Evolutionary conservation across 2,329 filamentous ascomycete genomes (phyloP), one percentile per base, ranked within the genome.

Genomic region (Dendryphion nanum): DNA sequence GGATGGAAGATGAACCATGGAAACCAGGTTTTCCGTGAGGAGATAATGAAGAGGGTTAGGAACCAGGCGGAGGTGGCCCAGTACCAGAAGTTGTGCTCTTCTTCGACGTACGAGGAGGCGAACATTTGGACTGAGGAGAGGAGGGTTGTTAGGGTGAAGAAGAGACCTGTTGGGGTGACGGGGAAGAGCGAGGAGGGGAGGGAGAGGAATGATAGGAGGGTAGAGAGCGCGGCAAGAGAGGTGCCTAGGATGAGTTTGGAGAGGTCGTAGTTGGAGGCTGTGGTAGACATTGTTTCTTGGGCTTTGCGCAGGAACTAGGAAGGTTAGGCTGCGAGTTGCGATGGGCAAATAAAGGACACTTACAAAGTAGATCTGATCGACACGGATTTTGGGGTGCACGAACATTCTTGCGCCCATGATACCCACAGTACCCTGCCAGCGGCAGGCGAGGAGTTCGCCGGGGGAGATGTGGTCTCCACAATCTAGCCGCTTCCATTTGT

Each of bases 61-160:
- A 74, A 66, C 86, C 86, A 94, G 5, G 80, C 77, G 0, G 85
- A 82, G 0, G 84, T 78, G 1, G 81, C 69, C 89, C 91, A 97
- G 67, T 98, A 97, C 93, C 93, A 98, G 62, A 95, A 96, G 51
- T 97, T 89, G 34, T 98, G 93, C 64, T 98, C 93, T 68, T 98
- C 93, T 66, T 98, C 93, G 2, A 98, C 89, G 63, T 93, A 98
- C 58, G 90, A 97, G 61, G 88, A 95, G 7, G 90, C 91, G 67
- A 97, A 97, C 90, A 97, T 97, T 81, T 96, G 94, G 24, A 80
- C 63, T 2, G 83, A 82, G 58, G 97, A 95, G 4, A 74, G 55
- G 2, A 57, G 13, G 6, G 63, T 53, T 0, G 61, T 57, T 3
- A 67, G 20, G 3, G 58, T 41, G 42, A 67, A 68, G 48, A 63